These are phyloP conservation scores for Sporothrix schenckii DNA, from an alignment of 2,329 filamentous ascomycete genomes.

Conservation along the genomic window DNA sequence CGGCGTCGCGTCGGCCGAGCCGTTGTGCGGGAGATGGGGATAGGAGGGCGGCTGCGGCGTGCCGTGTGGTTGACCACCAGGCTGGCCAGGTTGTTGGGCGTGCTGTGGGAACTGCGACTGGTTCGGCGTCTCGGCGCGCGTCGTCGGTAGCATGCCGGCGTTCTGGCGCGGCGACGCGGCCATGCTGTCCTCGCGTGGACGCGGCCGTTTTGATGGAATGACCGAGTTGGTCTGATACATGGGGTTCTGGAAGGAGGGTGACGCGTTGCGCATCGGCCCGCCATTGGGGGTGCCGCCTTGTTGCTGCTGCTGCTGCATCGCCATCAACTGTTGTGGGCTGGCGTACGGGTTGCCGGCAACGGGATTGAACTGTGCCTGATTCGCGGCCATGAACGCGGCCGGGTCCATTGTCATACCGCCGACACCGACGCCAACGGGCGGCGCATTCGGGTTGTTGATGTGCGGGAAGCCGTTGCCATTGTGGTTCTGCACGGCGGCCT, in stretches of 20 bases:
- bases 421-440: slow-evolving; percentile 48
- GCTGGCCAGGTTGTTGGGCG: slow-evolving; percentile 14
- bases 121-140: slow-evolving; percentile 90
- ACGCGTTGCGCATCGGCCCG: slow-evolving; percentile 60
- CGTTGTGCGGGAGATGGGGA: slow-evolving; percentile 79
- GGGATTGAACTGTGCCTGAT: slow-evolving; percentile 26
- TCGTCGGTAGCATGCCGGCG: slow-evolving; percentile 72
- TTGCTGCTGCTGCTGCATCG: slow-evolving; percentile 61
- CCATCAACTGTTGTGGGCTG: slow-evolving; percentile 60
- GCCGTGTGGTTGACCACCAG: slow-evolving; percentile 42
- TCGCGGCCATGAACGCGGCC: slow-evolving; percentile 63
- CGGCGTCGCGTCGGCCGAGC: slow-evolving; percentile 81
- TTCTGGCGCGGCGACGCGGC: slow-evolving; percentile 79
- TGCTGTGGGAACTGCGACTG: slow-evolving; percentile 68
- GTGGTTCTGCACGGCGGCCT: slow-evolving; percentile 68
- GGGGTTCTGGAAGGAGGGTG: slow-evolving; percentile 69
- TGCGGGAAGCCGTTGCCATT: slow-evolving; percentile 70
- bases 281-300: not conserved
- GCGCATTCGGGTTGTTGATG: slow-evolving; percentile 62
- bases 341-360: slow-evolving; percentile 56
- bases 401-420: slow-evolving; percentile 65
- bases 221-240: slow-evolving; percentile 83
- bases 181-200: slow-evolving; percentile 80
- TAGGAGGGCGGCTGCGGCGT: slow-evolving; percentile 68
- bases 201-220: slow-evolving; percentile 85